Conservation (phyloP, 1,284 basidiomycete genomes). For the Volvariella surrecta region DNA sequence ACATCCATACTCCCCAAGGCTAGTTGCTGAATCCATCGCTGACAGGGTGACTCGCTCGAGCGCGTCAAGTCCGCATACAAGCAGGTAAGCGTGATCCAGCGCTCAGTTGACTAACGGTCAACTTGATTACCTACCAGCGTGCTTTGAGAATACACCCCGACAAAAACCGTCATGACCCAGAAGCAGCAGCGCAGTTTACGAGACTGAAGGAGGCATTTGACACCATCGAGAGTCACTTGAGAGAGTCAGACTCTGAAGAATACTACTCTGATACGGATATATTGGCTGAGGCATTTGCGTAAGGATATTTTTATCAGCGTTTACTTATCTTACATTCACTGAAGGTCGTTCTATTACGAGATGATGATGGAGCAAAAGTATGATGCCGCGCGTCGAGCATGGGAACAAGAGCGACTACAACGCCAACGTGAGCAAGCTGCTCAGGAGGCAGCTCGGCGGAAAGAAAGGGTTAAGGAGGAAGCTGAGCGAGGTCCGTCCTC, state of each 20-base stretch:
- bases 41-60: slow-evolving; percentile 51
- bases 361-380: no score
- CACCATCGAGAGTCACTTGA: slow-evolving; percentile 39
- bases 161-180: slow-evolving; percentile 55
- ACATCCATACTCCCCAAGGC: slow-evolving; percentile 8
- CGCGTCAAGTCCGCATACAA: slow-evolving; percentile 59
- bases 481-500: slow-evolving; percentile 38
- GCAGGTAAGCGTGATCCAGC: slow-evolving; percentile 30
- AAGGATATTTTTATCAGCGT: slow-evolving; percentile 10
- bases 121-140: no score
- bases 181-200: slow-evolving; percentile 64
- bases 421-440: slow-evolving; percentile 31
- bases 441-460: slow-evolving; percentile 34
- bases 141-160: slow-evolving; percentile 67
- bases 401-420: not conserved
- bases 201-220: slow-evolving; percentile 59
- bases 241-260: slow-evolving; percentile 22
- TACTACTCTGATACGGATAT: slow-evolving; percentile 21
- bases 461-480: slow-evolving; percentile 36
- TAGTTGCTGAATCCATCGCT: slow-evolving; percentile 6
- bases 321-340: no score
- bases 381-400: slow-evolving; percentile 30
- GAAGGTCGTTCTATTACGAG: no score
- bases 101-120: no score
- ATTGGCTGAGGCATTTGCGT: slow-evolving; percentile 18